These are phyloP conservation scores for Suhomyces prunicola DNA, from an alignment of 805 yeast species.

Conservation along the genomic window DNA sequence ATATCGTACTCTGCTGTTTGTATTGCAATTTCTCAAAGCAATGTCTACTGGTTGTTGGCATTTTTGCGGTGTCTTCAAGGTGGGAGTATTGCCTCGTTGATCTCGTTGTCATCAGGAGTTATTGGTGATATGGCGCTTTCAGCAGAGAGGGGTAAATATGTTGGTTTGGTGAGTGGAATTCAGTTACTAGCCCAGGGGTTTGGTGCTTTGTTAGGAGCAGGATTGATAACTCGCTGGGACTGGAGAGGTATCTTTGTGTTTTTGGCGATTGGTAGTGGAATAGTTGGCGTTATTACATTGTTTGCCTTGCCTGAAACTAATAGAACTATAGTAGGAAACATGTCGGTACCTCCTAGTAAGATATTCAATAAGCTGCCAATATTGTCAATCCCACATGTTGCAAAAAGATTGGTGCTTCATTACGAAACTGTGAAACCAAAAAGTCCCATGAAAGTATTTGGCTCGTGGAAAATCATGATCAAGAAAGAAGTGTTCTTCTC, in stretches of 20 bases:
- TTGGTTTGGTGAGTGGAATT: conserved; percentile 63
- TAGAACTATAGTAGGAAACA: conserved; percentile 71
- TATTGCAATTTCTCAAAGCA: conserved; percentile 60
- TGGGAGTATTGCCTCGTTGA: conserved; percentile 69
- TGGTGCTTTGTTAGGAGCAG: conserved; percentile 68
- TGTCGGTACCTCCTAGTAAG: conserved; percentile 52
- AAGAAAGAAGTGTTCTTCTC: conserved; percentile 45
- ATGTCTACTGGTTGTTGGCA: conserved; percentile 58
- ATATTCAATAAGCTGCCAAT: conserved; percentile 46
- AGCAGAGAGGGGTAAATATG: conserved; percentile 64
- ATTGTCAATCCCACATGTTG: conserved; percentile 14
- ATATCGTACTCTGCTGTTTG: conserved; percentile 57
- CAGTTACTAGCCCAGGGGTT: conserved; percentile 71
- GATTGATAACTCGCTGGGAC: conserved; percentile 26
- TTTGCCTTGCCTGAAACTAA: conserved; percentile 68
- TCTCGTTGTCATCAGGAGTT: conserved; percentile 66
- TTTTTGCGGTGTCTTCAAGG: conserved; percentile 75
- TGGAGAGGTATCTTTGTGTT: conserved; percentile 87
- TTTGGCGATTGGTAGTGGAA: conserved; percentile 60
- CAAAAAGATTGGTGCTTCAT: neutral
- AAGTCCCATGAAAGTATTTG: conserved; percentile 8
- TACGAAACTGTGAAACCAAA: neutral
- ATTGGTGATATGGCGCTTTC: conserved; percentile 71
- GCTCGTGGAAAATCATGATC: conserved; percentile 42
- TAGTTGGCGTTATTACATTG: conserved; percentile 31